Evolutionary conservation across 768 basidiomycete species (phyloP), one percentile per base, ranked within the genome.

Genomic region (Trametopsis cervina): DNA sequence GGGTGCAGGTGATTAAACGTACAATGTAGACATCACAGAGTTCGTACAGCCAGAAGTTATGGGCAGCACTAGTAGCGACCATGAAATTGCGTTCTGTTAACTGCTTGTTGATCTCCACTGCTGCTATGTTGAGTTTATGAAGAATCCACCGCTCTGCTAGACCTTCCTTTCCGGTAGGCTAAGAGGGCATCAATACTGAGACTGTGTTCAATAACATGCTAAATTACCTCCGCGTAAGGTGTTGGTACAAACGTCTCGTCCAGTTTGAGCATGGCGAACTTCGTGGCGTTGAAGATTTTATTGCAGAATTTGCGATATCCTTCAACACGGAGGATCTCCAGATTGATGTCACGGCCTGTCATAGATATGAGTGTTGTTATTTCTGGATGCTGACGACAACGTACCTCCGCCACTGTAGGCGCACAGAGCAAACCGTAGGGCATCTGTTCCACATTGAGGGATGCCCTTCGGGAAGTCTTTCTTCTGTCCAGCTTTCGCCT

Each of bases 241-340:
- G 80, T 72, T 13, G 95, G 92, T 24, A 85, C 80, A 57, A 96
- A 98, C 36, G 73, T 66, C 35, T 81, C 81, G 48, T 92, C 93
- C 25, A 99, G 73, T 70, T 95, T 95, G 65, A 97, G 80, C 87
- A 98, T 92, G n/a, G 94, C 95, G 58, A 99, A 98, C 67, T 94
- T 94, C 41, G 93, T 97, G 1, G 96, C 96, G 62, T 99, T 99
- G 77, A 95, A 98, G 22, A 98, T 82, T 73, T 98, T 98, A 73
- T 99, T 99, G 73, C 96, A 98, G 74, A 99, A 99, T 68, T 98
- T 98, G 66, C 96, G 83, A 67, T 98, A 98, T 2, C 94, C 96
- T 68, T 98, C 94, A 25, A 98, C 92, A 44, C 93, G 84, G 53
- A 91, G 67, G 56, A 99, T 93, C 62, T 98, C 93, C 52, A 99